A percentile compares a stretch with the other conserved stretches of the same genome.
Conservation (phyloP, 192 early-diverging fungal genomes). For the Mortierella antarctica region DNA sequence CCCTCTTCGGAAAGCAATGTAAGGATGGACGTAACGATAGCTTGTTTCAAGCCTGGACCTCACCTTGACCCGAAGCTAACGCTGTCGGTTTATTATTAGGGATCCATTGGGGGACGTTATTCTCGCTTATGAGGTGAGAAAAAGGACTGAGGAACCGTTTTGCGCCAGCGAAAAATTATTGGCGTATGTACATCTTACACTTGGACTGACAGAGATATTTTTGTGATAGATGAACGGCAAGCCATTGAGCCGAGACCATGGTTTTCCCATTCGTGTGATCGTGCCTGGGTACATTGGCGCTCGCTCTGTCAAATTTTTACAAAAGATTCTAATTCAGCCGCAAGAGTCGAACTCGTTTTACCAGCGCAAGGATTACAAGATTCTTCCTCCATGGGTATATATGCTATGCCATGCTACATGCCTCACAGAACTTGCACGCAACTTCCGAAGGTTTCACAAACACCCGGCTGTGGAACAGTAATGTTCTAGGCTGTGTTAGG, state of each 20-base stretch:
- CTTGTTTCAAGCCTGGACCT: neutral
- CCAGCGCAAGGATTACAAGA: constrained; percentile 67
- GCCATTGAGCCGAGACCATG: constrained; percentile 83
- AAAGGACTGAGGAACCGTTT: neutral
- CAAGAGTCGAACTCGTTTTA: constrained; percentile 77
- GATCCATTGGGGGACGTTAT: constrained; percentile 75
- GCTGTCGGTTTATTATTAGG: constrained; percentile 20
- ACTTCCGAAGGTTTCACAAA: no score
- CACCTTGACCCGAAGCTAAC: neutral
- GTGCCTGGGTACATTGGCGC: constrained; percentile 94
- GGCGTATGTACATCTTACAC: neutral
- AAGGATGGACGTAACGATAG: constrained; percentile 20
- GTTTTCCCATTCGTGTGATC: constrained; percentile 86
- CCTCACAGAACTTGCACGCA: constrained; percentile 25
- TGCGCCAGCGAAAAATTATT: neutral
- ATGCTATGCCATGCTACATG: constrained; percentile 18
- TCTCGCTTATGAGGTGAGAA: constrained; percentile 75
- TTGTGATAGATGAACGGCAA: constrained; percentile 75
- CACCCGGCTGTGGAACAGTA: no score
- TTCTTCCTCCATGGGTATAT: constrained; percentile 28
- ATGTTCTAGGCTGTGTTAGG: no score
- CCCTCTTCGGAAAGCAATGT: constrained; percentile 73
- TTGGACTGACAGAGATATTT: neutral
- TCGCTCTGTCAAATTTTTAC: constrained; percentile 91
- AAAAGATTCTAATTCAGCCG: constrained; percentile 72